Percentiles rank a stretch among this genome's conserved stretches.
Conservation (phyloP, 331 rosid genomes). For the Quercus lobata region DNA sequence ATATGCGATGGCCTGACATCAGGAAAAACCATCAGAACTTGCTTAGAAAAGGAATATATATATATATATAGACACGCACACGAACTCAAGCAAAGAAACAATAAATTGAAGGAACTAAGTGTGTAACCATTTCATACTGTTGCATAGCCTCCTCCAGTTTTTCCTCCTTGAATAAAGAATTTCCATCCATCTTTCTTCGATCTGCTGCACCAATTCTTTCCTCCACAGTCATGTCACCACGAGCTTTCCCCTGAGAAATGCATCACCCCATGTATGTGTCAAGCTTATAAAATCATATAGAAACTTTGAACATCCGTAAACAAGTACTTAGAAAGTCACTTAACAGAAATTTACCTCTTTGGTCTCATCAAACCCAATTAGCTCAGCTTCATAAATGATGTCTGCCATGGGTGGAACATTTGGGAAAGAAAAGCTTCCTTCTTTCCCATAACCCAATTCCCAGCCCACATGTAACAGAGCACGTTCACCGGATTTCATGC, state of each 20-base stretch:
- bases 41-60: neutral
- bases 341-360: slow-evolving; percentile 57
- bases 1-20: slow-evolving; percentile 81
- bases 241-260: slow-evolving; percentile 72
- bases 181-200: slow-evolving; percentile 90
- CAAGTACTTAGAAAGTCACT: neutral
- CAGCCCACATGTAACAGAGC: slow-evolving; percentile 83
- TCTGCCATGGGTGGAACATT: slow-evolving; percentile 96
- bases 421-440: slow-evolving; percentile 82
- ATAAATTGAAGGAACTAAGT: slow-evolving; percentile 30
- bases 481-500: slow-evolving; percentile 88
- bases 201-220: slow-evolving; percentile 92
- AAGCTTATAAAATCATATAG: neutral
- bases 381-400: slow-evolving; percentile 87
- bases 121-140: slow-evolving; percentile 94
- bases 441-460: slow-evolving; percentile 82
- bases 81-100: neutral
- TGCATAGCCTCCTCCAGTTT: slow-evolving; percentile 96
- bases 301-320: neutral
- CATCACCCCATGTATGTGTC: neutral
- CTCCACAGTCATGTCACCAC: slow-evolving; percentile 94
- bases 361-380: slow-evolving; percentile 86
- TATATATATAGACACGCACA: too few relatives aligned
- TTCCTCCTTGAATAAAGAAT: slow-evolving; percentile 74
- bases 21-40: slow-evolving; percentile 11